These are phyloP conservation scores for Dryas integrifolia DNA, from an alignment of 331 rosid species.

Conservation along the genomic window DNA sequence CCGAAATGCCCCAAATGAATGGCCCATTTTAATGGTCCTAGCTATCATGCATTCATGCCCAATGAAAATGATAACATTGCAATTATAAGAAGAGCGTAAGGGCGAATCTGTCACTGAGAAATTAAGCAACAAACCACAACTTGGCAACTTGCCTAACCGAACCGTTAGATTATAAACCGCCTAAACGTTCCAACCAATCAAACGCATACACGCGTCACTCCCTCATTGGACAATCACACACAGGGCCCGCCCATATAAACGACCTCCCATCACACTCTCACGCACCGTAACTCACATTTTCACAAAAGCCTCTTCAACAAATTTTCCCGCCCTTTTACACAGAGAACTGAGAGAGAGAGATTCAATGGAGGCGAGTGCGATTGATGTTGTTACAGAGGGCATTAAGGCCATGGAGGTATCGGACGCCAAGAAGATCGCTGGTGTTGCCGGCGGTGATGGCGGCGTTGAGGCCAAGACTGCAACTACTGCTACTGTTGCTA, in stretches of 20 bases:
- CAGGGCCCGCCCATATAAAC: slow-evolving; percentile 11
- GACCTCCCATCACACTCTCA: not conserved
- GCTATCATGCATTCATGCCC: not conserved
- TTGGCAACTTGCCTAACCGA: slow-evolving; percentile 1
- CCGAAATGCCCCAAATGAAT: no score
- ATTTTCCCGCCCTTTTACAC: slow-evolving; percentile 24
- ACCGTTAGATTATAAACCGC: slow-evolving; percentile 10
- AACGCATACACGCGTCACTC: not conserved
- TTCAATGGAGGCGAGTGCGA: slow-evolving; percentile 26
- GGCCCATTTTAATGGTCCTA: no score
- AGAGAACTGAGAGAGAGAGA: slow-evolving; percentile 19
- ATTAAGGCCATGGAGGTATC: not conserved
- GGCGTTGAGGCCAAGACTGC: not conserved
- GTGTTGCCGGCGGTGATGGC: not conserved
- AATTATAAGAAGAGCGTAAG: not conserved
- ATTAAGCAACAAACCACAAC: not conserved
- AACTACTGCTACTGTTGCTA: not conserved
- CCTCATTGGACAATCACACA: not conserved
- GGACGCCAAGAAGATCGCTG: slow-evolving; percentile 6
- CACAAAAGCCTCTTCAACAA: slow-evolving; percentile 11
- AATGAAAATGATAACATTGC: not conserved
- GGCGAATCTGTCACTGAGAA: not conserved
- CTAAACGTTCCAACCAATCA: slow-evolving; percentile 9
- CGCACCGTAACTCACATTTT: not conserved
- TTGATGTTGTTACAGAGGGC: slow-evolving; percentile 17